A percentile compares a stretch with the other conserved stretches of the same genome.
Conservation (phyloP, 139 green algal species). For the Haematococcus lacustris region DNA sequence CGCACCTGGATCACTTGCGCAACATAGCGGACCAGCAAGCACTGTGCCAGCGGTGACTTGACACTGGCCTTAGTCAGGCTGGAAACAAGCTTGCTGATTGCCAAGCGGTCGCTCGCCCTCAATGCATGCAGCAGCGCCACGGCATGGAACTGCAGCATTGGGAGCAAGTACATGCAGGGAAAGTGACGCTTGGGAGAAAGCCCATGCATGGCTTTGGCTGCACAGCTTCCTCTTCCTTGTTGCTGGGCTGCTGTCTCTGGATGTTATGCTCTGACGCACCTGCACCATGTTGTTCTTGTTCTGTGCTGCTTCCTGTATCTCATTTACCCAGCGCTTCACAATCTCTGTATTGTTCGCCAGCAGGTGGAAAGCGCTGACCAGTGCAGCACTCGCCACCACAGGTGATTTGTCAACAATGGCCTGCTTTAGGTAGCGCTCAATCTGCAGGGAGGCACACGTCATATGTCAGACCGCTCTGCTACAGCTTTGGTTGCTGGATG, state of each 20-base stretch:
- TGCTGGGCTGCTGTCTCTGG: too few relatives aligned
- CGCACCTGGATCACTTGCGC: too few relatives aligned
- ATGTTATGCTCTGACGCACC: too few relatives aligned
- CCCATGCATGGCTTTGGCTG: too few relatives aligned
- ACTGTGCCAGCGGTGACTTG: constrained; percentile 91
- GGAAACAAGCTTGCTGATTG: constrained; percentile 95
- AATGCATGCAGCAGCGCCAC: constrained; percentile 91
- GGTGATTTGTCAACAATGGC: constrained; percentile 93
- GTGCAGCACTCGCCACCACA: constrained; percentile 67
- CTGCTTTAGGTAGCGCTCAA: constrained; percentile 94
- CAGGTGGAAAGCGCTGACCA: constrained; percentile 83
- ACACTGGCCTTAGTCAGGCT: constrained; percentile 72
- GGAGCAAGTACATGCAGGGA: too few relatives aligned
- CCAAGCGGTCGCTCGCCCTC: constrained; percentile 83
- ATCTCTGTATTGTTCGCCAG: constrained; percentile 80
- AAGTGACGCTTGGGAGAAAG: too few relatives aligned
- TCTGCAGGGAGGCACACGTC: too few relatives aligned
- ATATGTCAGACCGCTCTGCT: too few relatives aligned
- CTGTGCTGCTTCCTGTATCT: constrained; percentile 91
- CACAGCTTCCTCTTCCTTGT: too few relatives aligned
- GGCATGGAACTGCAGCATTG: constrained; percentile 87
- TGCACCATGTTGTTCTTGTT: constrained; percentile 88
- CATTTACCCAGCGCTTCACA: constrained; percentile 93
- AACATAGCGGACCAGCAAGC: constrained; percentile 77
- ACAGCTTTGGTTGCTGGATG: too few relatives aligned